Percentiles rank a stretch among this genome's conserved stretches.
These are phyloP conservation scores for Mycena pura DNA, from an alignment of 768 basidiomycete genomes.

Conservation along the genomic window DNA sequence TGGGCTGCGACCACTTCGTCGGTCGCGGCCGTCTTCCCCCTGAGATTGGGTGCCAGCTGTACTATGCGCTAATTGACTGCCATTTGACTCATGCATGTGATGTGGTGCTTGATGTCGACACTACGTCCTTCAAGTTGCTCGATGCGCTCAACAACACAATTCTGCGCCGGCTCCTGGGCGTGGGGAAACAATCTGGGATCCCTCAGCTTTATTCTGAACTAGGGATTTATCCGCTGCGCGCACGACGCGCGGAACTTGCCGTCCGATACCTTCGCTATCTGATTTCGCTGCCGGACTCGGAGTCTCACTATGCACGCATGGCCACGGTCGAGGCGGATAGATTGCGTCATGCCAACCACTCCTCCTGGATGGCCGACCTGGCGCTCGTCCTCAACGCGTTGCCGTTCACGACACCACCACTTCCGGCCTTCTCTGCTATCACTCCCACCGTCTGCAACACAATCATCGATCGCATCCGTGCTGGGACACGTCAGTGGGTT, in stretches of 20 bases:
- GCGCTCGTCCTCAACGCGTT: not conserved
- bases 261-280: not conserved
- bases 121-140: not conserved
- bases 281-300: not conserved
- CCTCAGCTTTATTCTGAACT: not conserved
- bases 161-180: not conserved
- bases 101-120: constrained; percentile 11
- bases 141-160: not conserved
- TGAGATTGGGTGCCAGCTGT: constrained; percentile 1
- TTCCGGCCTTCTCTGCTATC: not conserved
- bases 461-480: not conserved
- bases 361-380: not conserved
- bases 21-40: constrained; percentile 5
- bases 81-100: constrained; percentile 21
- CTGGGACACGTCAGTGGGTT: not conserved
- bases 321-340: not conserved
- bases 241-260: no score
- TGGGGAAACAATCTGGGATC: not conserved
- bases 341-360: not conserved
- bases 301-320: not conserved
- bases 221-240: not conserved
- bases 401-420: not conserved
- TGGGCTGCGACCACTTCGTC: not conserved
- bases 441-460: not conserved
- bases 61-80: constrained; percentile 26